Base-by-base conservation (phyloP, 306 rosid genomes). In the Abrus precatorius region DNA sequence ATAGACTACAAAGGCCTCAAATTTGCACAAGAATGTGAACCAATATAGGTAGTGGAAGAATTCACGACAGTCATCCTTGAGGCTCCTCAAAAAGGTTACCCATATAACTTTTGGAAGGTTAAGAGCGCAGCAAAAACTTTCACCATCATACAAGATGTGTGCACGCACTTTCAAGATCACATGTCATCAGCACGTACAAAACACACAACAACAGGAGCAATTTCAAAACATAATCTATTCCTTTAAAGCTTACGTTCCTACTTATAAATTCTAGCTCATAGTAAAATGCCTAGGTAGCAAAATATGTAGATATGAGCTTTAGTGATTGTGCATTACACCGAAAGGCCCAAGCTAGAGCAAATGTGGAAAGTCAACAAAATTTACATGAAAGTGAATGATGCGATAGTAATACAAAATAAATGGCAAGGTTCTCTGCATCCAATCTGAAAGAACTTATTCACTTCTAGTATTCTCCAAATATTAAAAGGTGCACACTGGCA, bases 381-480 rank as follows among this genome's bases (percentile, higher is more conserved):
- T 28, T 50, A 49, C 56, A 67, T 28, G 56, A 60, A 36, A 7
- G 66, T 11, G 30, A 82, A 49, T 1, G 1, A 29, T 50, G 36
- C n/a, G 50, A 69, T 30, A 48, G 8, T 76, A 7, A 59, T 34
- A 14, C 12, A 45, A 67, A 67, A 34, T 54, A 73, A 72, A 70
- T 45, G 55, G 59, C 76, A 47, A 60, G 71, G 75, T 50, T 76
- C 57, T 49, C 27, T 53, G 3, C 60, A 57, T 53, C 60, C 74
- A 77, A 36, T 13, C 71, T 40, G 34, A 29, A 59, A 33, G n/a
- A 53, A 47, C 62, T 34, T 38, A 8, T 56, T 36, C 49, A 30
- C 56, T 48, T 82, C 56, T 41, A 52, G 49, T 59, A 57, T 57
- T 82, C 43, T 47, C 73, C 66, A 69, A 49, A 81, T 74, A 45